phyloP scores from a whole-genome alignment of 2,329 filamentous ascomycete species.

The Fusarium compactum region DNA sequence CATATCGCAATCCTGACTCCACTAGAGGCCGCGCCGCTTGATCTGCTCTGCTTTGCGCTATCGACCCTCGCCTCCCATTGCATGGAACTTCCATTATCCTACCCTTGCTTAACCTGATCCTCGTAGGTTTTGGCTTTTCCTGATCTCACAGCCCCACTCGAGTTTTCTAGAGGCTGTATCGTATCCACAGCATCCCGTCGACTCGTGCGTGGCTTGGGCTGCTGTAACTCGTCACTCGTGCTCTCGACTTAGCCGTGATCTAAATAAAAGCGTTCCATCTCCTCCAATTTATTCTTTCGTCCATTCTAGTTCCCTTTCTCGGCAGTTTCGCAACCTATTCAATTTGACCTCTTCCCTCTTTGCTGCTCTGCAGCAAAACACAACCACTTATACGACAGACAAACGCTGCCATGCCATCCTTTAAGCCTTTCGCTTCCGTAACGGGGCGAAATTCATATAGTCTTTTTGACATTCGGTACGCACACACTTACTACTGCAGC shows the following conservation, averaged over 20 bases:
- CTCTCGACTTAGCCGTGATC: slow-evolving; percentile 38
- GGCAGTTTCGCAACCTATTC: slow-evolving; percentile 36
- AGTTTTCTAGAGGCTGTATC: slow-evolving; percentile 37
- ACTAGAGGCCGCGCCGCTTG: slow-evolving; percentile 42
- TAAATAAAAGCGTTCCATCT: slow-evolving; percentile 46
- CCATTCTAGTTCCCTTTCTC: slow-evolving; percentile 37
- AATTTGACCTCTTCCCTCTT: slow-evolving; percentile 2
- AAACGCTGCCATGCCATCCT: slow-evolving; percentile 63
- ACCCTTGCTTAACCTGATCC: slow-evolving; percentile 37
- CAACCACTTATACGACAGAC: slow-evolving; percentile 23
- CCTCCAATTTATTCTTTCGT: slow-evolving; percentile 43
- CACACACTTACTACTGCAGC: slow-evolving; percentile 13
- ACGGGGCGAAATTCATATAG: slow-evolving; percentile 64
- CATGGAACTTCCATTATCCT: slow-evolving; percentile 28
- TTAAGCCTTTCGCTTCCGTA: slow-evolving; percentile 67
- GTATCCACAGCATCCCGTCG: slow-evolving; percentile 41
- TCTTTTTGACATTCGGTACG: slow-evolving; percentile 70
- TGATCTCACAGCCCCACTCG: slow-evolving; percentile 44
- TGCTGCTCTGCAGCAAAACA: slow-evolving; percentile 32
- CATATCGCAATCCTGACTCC: slow-evolving; percentile 42
- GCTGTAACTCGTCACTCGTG: slow-evolving; percentile 40
- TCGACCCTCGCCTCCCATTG: slow-evolving; percentile 40
- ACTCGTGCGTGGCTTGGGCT: slow-evolving; percentile 40
- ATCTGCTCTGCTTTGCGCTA: slow-evolving; percentile 41
- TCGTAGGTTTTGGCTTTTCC: slow-evolving; percentile 35